Evolutionary conservation across 768 basidiomycete species (phyloP), one percentile per base, ranked within the genome.

Genomic region (Trametes punicea): DNA sequence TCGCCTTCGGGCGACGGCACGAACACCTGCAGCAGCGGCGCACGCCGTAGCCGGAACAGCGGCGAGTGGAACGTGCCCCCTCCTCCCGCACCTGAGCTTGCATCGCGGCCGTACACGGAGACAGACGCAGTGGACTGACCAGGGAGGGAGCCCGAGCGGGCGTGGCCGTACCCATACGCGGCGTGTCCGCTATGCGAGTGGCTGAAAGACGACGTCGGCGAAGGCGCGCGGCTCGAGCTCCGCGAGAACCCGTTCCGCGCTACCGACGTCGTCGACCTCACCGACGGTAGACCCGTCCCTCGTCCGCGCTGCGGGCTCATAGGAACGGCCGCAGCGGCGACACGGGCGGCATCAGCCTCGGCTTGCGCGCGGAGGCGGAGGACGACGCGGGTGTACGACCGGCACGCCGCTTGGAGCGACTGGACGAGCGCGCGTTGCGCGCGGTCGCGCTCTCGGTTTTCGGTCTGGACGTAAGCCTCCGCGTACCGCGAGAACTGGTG

Each of bases 1-100:
- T 88, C 85, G 6, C 90, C 90, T 50, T 91, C 90, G 0, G 88
- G 88, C 8, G 87, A 90, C 18, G 90, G 92, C 3, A 94, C 88
- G 64, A 92, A 93, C 31, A 90, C 88, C 20, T 88, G 75, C 59
- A 93, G 65, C 18, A 93, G 73, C 21, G 90, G 89, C 2, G 92
- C 90, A 13, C 90, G 84, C 15, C 84, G 79, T 8, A 78, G 67
- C 27, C 83, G 77, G 75, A 84, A 87, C 48, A 93, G 74, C 6
- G 91, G 87, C 0, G 88, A 91, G 74, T 79, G 76, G 88, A 90
- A 21, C 48, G 60, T n/a, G n/a, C n/a, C 49, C 33, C 21, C 20
- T 0, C 42, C 36, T n/a, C n/a, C n/a, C n/a, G n/a, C n/a, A n/a
- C n/a, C n/a, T n/a, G n/a, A n/a, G 2, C 5, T 27, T 2, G 25